A percentile compares a stretch with the other conserved stretches of the same genome.
Evolutionary conservation across 2,329 filamentous ascomycete species (phyloP).

Genomic region (Colletotrichum caudatum): DNA sequence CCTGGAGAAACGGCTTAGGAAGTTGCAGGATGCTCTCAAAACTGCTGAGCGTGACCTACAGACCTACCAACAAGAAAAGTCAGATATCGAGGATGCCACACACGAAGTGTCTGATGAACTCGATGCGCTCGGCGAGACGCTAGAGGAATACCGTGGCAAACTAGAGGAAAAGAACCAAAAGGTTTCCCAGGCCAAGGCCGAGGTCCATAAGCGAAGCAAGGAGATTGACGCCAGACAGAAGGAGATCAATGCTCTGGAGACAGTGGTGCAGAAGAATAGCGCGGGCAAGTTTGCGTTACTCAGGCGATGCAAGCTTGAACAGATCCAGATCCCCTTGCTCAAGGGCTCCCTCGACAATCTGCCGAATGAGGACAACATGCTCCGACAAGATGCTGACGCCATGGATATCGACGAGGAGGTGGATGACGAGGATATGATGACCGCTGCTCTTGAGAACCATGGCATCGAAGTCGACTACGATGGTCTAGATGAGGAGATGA

Average conservation of each 20-base stretch:
- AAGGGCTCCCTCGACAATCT: slow-evolving; percentile 84
- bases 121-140: slow-evolving; percentile 77
- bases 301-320: slow-evolving; percentile 91
- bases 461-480: slow-evolving; percentile 92
- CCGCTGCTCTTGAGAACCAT: slow-evolving; percentile 83
- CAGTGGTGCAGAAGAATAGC: slow-evolving; percentile 86
- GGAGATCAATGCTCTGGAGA: slow-evolving; percentile 82
- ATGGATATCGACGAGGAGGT: slow-evolving; percentile 88
- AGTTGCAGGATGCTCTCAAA: slow-evolving; percentile 74
- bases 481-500: slow-evolving; percentile 83
- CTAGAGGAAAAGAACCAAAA: slow-evolving; percentile 78
- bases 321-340: slow-evolving; percentile 85
- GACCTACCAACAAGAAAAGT: slow-evolving; percentile 78
- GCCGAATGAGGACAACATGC: slow-evolving; percentile 85
- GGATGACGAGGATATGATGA: slow-evolving; percentile 70
- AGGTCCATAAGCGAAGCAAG: slow-evolving; percentile 86
- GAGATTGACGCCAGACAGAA: slow-evolving; percentile 81
- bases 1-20: slow-evolving; percentile 76
- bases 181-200: slow-evolving; percentile 81
- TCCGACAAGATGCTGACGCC: slow-evolving; percentile 82
- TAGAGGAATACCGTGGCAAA: slow-evolving; percentile 76
- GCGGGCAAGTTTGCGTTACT: slow-evolving; percentile 86
- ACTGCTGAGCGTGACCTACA: slow-evolving; percentile 77
- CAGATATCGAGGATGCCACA: slow-evolving; percentile 78
- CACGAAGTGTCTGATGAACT: slow-evolving; percentile 81